A percentile compares a stretch with the other conserved stretches of the same genome.
These are phyloP conservation scores for Colletotrichum viniferum DNA, from an alignment of 2,329 filamentous ascomycete genomes.

Conservation along the genomic window DNA sequence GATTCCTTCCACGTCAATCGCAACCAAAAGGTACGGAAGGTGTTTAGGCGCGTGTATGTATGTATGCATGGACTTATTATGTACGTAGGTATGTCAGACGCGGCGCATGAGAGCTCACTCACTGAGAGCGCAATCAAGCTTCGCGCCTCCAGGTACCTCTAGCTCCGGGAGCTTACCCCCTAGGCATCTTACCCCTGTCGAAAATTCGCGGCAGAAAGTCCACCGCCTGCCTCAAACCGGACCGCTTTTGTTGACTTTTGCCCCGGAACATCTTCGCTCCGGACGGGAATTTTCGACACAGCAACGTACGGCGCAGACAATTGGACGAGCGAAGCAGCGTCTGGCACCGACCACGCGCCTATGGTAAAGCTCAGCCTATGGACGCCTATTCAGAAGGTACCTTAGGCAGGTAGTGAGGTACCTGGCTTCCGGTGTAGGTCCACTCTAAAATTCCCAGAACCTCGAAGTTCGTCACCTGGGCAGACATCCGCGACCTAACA, in stretches of 20 bases:
- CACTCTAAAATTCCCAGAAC: constrained; percentile 23
- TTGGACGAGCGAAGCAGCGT: constrained; percentile 1
- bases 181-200: background rate
- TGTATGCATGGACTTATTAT: background rate
- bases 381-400: background rate
- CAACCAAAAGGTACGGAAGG: background rate
- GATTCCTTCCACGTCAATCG: background rate
- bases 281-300: background rate
- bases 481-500: constrained; percentile 1
- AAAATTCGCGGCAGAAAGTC: background rate
- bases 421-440: background rate
- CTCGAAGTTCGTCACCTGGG: constrained; percentile 11
- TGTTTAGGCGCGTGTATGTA: background rate
- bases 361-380: background rate
- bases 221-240: background rate
- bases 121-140: background rate
- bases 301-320: background rate
- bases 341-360: background rate
- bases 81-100: background rate
- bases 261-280: background rate
- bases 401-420: background rate
- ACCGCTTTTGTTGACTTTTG: constrained; percentile 2
- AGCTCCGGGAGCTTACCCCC: background rate
- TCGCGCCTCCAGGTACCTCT: background rate
- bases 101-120: background rate